These are phyloP conservation scores for Backusella liffmaniae DNA, from an alignment of 192 early-diverging fungal species.

Conservation along the genomic window DNA sequence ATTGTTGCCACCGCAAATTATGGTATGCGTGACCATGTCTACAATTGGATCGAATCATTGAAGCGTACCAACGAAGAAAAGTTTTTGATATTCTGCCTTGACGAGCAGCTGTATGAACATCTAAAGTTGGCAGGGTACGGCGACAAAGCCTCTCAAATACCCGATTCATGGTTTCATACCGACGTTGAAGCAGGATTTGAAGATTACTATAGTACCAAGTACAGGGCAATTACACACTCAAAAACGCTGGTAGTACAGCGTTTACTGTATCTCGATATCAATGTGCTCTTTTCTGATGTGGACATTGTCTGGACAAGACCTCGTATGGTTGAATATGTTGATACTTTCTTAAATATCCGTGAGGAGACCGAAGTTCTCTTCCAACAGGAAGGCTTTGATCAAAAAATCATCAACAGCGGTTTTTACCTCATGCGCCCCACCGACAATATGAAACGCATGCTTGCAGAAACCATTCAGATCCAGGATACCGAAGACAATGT, in stretches of 20 bases:
- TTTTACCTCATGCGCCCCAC: slow-evolving; percentile 36
- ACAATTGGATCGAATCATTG: slow-evolving; percentile 35
- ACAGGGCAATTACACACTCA: slow-evolving; percentile 21
- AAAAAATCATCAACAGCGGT: slow-evolving; percentile 16
- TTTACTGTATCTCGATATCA: slow-evolving; percentile 27
- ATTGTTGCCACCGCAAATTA: slow-evolving; percentile 27
- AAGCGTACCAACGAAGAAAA: slow-evolving; percentile 13
- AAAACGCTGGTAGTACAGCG: slow-evolving; percentile 26
- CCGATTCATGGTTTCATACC: slow-evolving; percentile 24
- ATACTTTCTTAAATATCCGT: slow-evolving; percentile 15
- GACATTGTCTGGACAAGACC: slow-evolving; percentile 28
- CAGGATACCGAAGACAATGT: slow-evolving; percentile 17
- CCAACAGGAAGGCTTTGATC: slow-evolving; percentile 18
- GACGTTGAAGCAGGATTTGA: background rate
- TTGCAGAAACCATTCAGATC: slow-evolving; percentile 22
- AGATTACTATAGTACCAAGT: slow-evolving; percentile 6
- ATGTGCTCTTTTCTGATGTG: slow-evolving; percentile 28
- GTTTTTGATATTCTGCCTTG: slow-evolving; percentile 31
- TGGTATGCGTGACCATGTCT: slow-evolving; percentile 19
- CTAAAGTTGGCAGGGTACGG: slow-evolving; percentile 17
- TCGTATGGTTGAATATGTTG: slow-evolving; percentile 11
- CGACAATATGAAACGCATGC: slow-evolving; percentile 7
- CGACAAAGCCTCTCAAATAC: slow-evolving; percentile 15
- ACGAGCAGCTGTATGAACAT: slow-evolving; percentile 14
- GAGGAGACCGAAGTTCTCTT: slow-evolving; percentile 21